phyloP scores from a whole-genome alignment of 1,139 yeast genomes.

The Taphrina wiesneri region DNA sequence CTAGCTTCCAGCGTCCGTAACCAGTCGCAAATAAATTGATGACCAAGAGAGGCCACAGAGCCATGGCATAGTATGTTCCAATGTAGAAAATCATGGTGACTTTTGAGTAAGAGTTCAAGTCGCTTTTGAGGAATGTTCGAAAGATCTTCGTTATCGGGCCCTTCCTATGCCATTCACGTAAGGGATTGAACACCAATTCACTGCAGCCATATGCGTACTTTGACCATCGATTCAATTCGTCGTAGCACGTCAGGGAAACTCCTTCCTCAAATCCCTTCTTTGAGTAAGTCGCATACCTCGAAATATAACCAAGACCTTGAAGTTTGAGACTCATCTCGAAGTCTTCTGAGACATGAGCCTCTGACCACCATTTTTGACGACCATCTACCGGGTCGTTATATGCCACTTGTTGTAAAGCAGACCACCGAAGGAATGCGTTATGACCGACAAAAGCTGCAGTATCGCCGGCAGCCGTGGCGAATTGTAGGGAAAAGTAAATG shows the following conservation, averaged over 20 bases:
- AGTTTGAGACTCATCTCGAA: slow-evolving; percentile 39
- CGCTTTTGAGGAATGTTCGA: slow-evolving; percentile 34
- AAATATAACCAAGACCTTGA: slow-evolving; percentile 37
- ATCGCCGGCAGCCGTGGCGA: slow-evolving; percentile 39
- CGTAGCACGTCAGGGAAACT: slow-evolving; percentile 38
- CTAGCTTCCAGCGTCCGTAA: slow-evolving; percentile 37
- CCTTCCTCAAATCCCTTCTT: slow-evolving; percentile 39
- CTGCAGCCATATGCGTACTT: slow-evolving; percentile 38
- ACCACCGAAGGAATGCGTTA: slow-evolving; percentile 39
- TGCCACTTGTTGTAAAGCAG: slow-evolving; percentile 38
- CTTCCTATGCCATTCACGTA: slow-evolving; percentile 34
- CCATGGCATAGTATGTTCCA: slow-evolving; percentile 39
- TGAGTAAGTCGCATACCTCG: slow-evolving; percentile 35
- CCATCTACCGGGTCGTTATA: slow-evolving; percentile 36
- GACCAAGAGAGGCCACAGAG: slow-evolving; percentile 35
- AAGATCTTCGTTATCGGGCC: slow-evolving; percentile 38
- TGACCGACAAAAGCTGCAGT: slow-evolving; percentile 39
- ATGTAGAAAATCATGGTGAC: slow-evolving; percentile 38
- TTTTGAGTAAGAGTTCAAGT: slow-evolving; percentile 31
- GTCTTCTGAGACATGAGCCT: slow-evolving; percentile 39
- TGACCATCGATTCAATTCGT: slow-evolving; percentile 39
- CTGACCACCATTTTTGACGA: slow-evolving; percentile 38
- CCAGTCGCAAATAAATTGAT: slow-evolving; percentile 37
- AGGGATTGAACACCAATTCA: slow-evolving; percentile 37
- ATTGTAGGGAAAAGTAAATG: slow-evolving; percentile 38